Evolutionary conservation across 306 rosid species (phyloP).

Genomic region (Crotalaria pallida): DNA sequence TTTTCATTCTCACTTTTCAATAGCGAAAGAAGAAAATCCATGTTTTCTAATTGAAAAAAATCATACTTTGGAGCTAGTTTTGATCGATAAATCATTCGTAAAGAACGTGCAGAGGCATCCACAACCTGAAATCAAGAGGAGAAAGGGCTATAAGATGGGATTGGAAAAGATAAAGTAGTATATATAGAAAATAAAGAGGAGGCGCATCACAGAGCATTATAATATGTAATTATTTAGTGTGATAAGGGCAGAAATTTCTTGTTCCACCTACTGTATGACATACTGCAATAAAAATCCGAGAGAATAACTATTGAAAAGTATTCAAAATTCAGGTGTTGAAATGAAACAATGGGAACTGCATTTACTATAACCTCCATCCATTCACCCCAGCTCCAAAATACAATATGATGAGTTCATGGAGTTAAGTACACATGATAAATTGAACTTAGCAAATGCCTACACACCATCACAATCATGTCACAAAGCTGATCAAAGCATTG

Average conservation of each 20-base stretch:
- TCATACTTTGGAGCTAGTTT: constrained; percentile 84
- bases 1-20: constrained; percentile 76
- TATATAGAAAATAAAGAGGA: neutral
- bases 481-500: neutral
- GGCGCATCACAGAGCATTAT: neutral
- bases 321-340: neutral
- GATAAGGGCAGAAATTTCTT: neutral
- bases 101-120: constrained; percentile 83
- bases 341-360: neutral
- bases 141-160: constrained; percentile 18
- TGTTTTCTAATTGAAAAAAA: constrained; percentile 50
- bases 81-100: constrained; percentile 87
- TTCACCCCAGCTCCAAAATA: constrained; percentile 11
- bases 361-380: neutral
- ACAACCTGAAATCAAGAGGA: constrained; percentile 63
- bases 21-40: constrained; percentile 66
- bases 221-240: neutral
- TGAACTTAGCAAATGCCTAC: neutral
- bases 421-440: neutral
- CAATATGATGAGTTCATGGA: neutral
- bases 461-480: neutral
- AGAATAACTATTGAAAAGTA: neutral
- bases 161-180: neutral
- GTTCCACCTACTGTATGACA: no score
- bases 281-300: no score